Evolutionary conservation across 129 eudicot genomes (phyloP), one percentile per base, ranked within the genome.

Genomic region (Centaurea solstitialis): DNA sequence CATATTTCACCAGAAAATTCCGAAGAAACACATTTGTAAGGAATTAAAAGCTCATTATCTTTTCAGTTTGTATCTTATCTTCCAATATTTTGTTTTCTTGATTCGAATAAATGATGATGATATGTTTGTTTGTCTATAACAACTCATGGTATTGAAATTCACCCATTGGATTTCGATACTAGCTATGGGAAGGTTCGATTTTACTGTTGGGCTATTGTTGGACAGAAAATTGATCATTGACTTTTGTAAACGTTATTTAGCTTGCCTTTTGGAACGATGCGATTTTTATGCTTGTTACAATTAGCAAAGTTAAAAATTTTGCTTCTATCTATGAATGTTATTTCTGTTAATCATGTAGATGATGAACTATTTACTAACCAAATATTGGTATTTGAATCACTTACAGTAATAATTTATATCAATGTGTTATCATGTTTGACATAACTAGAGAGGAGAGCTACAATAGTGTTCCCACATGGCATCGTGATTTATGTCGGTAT

Each of bases 131-230:
- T 26, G 30, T 26, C 30, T 26, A 2, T 38, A 84, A 87, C 90
- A n/a, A 86, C 93, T 18, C 86, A 78, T 43, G 94, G 89, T 7
- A 88, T 87, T 20, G 91, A 87, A 50, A 90, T 90, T 43, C 91
- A 85, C 47, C 94, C 90, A 3, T 30, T 87, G 83, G 91, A 87
- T 41, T 90, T 87, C 81, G 72, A 37, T 83, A 90, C 94, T 1
- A 87, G 81, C 70, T 87, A 90, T 74, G 88, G 91, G 18, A 74
- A 85, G 79, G 81, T 90, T 11, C 80, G 91, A 7, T 90, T 90
- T 87, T 68, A 87, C 68, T 87, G 90, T 33, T 90, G 91, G 91
- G 91, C 85, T 82, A 87, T 90, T 4, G 89, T 90, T 24, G 91
- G 94, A 7, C 88, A 90, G 74, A 89, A 87, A 45, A 1, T 45